These are phyloP conservation scores for Axilococcus clingmanii DNA, from an alignment of 139 green algal species.

Conservation along the genomic window DNA sequence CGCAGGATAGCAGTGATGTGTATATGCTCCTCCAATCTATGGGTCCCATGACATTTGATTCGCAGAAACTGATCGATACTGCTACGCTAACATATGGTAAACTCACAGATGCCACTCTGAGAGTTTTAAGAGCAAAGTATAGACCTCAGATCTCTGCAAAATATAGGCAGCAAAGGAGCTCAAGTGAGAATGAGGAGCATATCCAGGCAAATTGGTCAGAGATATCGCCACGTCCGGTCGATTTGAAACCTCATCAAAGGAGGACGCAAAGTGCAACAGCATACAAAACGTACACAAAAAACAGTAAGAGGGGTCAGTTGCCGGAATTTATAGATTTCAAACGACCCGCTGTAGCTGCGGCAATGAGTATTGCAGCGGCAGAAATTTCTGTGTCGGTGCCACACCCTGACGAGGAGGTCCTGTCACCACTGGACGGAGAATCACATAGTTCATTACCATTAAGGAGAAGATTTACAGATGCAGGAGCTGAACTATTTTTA, in stretches of 20 bases:
- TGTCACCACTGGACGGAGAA: too few relatives aligned
- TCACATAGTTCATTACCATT: too few relatives aligned
- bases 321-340: too few relatives aligned
- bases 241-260: neutral
- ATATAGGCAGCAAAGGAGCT: too few relatives aligned
- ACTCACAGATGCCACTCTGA: constrained; percentile 25
- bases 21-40: constrained; percentile 48
- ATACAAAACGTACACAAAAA: too few relatives aligned
- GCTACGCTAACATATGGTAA: constrained; percentile 32
- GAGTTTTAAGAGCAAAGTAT: constrained; percentile 25
- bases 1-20: constrained; percentile 32
- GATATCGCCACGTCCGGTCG: neutral
- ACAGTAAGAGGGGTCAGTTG: too few relatives aligned
- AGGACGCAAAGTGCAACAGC: neutral
- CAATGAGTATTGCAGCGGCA: too few relatives aligned
- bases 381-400: too few relatives aligned
- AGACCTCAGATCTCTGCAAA: constrained; percentile 11
- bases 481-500: too few relatives aligned
- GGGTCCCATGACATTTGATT: constrained; percentile 52
- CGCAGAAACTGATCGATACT: constrained; percentile 35
- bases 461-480: too few relatives aligned
- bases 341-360: too few relatives aligned
- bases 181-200: constrained; percentile 5
- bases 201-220: neutral
- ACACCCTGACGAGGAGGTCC: too few relatives aligned